Conservation (phyloP, 768 basidiomycete genomes). For the Thelephora aurantiotincta region DNA sequence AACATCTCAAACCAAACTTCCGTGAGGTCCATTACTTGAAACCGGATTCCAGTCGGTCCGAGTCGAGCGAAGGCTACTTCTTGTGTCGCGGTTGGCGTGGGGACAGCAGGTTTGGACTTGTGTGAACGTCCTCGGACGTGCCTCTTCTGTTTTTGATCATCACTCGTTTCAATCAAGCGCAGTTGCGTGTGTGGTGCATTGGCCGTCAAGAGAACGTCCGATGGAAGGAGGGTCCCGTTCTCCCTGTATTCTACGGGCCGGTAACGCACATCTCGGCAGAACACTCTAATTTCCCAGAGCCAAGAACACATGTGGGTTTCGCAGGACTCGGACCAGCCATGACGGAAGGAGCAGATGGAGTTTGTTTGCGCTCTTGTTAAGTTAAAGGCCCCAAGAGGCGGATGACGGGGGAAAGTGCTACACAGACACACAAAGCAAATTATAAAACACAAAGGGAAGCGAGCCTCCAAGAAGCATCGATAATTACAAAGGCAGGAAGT, state of each 20-base stretch:
- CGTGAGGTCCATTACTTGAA: slow-evolving; percentile 55
- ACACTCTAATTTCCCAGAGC: too few relatives aligned
- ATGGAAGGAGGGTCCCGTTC: too few relatives aligned
- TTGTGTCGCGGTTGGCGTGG: slow-evolving; percentile 63
- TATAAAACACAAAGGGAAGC: not conserved
- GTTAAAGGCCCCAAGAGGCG: not conserved
- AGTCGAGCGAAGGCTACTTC: slow-evolving; percentile 78
- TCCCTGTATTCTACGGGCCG: too few relatives aligned
- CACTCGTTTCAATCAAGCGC: too few relatives aligned
- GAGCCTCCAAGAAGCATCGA: not conserved
- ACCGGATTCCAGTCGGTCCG: slow-evolving; percentile 64
- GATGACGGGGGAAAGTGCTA: slow-evolving; percentile 6
- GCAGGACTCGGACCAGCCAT: slow-evolving; percentile 8
- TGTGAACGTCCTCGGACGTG: too few relatives aligned
- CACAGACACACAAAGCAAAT: slow-evolving; percentile 6
- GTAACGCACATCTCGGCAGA: too few relatives aligned
- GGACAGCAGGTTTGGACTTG: slow-evolving; percentile 2
- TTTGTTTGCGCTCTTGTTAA: too few relatives aligned
- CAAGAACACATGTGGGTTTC: slow-evolving; percentile 9
- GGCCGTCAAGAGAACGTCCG: too few relatives aligned
- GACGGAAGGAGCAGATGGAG: too few relatives aligned
- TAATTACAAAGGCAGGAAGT: slow-evolving; percentile 7
- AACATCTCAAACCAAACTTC: slow-evolving; percentile 51
- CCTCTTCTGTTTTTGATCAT: too few relatives aligned
- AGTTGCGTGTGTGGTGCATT: too few relatives aligned